These are phyloP conservation scores for Tetradesmus obliquus DNA, from an alignment of 139 green algal genomes.

Conservation along the genomic window DNA sequence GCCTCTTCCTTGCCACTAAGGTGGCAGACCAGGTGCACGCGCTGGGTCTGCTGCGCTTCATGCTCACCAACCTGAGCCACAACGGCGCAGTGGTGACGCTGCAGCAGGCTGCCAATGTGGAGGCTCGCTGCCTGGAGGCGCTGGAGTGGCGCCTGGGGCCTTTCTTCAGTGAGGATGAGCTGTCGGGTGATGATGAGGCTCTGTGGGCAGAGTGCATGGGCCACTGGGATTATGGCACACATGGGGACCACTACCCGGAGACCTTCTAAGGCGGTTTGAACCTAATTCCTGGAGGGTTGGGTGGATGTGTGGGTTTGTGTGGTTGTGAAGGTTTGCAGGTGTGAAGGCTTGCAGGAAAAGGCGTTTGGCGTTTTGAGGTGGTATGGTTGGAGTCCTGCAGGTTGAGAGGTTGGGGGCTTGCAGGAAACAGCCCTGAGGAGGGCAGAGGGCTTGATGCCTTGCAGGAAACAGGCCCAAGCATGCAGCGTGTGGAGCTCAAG, in stretches of 20 bases:
- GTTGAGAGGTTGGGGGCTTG: neutral
- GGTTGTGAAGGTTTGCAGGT: neutral
- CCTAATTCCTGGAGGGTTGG: neutral
- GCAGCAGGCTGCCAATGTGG: conserved; percentile 52
- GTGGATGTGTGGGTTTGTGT: neutral
- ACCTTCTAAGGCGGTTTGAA: neutral
- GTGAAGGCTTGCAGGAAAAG: neutral
- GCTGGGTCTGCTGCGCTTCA: conserved; percentile 52
- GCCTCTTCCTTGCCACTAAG: conserved; percentile 68
- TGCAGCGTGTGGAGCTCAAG: too few species aligned
- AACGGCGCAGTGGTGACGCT: conserved; percentile 24
- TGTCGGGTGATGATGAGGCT: conserved; percentile 9
- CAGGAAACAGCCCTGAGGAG: too few species aligned
- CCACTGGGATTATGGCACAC: conserved; percentile 30
- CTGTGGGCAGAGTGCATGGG: conserved; percentile 29
- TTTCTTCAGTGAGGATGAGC: conserved; percentile 50
- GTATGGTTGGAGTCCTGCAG: neutral
- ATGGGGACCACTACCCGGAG: neutral
- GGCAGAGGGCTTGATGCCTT: too few species aligned
- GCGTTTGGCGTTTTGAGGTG: neutral
- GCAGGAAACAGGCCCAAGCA: too few species aligned
- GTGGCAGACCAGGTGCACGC: conserved; percentile 48
- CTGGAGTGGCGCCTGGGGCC: conserved; percentile 60
- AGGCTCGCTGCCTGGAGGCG: conserved; percentile 57
- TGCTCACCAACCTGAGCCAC: conserved; percentile 42